phyloP scores from a whole-genome alignment of 2,329 filamentous ascomycete genomes.

The Aspergillus neotritici region DNA sequence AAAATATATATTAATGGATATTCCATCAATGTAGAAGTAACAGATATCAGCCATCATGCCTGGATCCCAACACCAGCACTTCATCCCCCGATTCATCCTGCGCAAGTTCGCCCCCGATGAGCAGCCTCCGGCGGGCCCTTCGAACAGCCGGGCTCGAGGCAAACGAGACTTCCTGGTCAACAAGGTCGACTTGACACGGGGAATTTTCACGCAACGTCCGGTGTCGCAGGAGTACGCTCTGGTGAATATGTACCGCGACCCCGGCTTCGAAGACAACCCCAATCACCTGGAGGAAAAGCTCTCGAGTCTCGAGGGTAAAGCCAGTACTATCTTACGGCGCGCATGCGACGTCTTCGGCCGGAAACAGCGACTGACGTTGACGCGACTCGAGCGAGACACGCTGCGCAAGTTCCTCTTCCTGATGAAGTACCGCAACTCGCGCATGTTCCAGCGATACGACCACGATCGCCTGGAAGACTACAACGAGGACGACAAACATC shows the following conservation, averaged over 20 bases:
- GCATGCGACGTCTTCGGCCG: conserved; percentile 9
- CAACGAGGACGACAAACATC: conserved; percentile 29
- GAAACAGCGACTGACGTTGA: conserved; percentile 21
- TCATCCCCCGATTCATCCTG: conserved; percentile 33
- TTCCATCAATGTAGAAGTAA: too few relatives aligned
- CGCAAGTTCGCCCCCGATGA: conserved; percentile 25
- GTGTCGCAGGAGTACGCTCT: conserved; percentile 24
- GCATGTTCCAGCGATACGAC: conserved; percentile 34
- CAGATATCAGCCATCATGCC: too few relatives aligned
- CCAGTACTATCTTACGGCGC: conserved; percentile 19
- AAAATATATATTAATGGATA: too few relatives aligned
- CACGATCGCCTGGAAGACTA: conserved; percentile 33
- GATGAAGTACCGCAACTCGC: conserved; percentile 40
- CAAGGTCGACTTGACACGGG: conserved; percentile 1
- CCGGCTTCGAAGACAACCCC: conserved; percentile 14
- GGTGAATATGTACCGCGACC: conserved; percentile 29
- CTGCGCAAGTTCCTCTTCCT: conserved; percentile 46
- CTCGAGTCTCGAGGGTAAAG: conserved; percentile 20
- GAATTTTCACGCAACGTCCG: conserved; percentile 10
- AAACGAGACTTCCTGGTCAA: too few relatives aligned
- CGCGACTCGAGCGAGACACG: conserved; percentile 29
- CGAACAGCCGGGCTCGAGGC: neutral
- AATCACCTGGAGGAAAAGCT: conserved; percentile 25
- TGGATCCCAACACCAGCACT: conserved; percentile 29
- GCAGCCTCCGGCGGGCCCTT: conserved; percentile 2